A percentile compares a stretch with the other conserved stretches of the same genome.
Evolutionary conservation across 495 filamentous ascomycete species (phyloP).

Genomic region (Glonium stellatum): DNA sequence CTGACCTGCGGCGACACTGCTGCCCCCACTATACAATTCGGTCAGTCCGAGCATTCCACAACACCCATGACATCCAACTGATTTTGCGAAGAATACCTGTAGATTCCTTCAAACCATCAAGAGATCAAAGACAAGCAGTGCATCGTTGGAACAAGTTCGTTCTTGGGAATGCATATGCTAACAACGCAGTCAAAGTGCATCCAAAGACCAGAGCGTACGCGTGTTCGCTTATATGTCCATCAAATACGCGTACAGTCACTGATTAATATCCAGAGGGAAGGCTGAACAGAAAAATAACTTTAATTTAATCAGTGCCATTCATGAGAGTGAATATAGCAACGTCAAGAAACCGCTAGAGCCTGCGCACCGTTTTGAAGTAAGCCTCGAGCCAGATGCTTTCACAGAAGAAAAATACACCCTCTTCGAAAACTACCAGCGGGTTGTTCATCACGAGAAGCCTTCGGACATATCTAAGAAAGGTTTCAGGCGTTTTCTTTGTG

Average conservation of each 20-base stretch:
- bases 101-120: constrained; percentile 58
- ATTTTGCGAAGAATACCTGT: constrained; percentile 55
- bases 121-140: constrained; percentile 78
- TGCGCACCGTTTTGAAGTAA: constrained; percentile 70
- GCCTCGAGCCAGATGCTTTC: constrained; percentile 68
- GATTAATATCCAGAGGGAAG: constrained; percentile 52
- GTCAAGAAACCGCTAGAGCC: constrained; percentile 55
- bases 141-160: constrained; percentile 87
- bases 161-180: constrained; percentile 68
- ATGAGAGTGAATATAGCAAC: constrained; percentile 59
- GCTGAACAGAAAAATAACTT: constrained; percentile 65
- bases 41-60: constrained; percentile 32
- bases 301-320: constrained; percentile 63
- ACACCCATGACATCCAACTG: constrained; percentile 5
- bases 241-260: too few species aligned
- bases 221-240: constrained; percentile 1
- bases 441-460: constrained; percentile 68
- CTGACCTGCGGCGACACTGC: constrained; percentile 72
- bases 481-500: constrained; percentile 80
- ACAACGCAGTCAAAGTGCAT: constrained; percentile 62
- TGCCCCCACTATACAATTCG: constrained; percentile 96
- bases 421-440: constrained; percentile 78
- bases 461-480: constrained; percentile 58
- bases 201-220: constrained; percentile 69
- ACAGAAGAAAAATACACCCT: constrained; percentile 82